Conservation (phyloP, 108 stramenopile species). For the Thalassiosira profunda region DNA sequence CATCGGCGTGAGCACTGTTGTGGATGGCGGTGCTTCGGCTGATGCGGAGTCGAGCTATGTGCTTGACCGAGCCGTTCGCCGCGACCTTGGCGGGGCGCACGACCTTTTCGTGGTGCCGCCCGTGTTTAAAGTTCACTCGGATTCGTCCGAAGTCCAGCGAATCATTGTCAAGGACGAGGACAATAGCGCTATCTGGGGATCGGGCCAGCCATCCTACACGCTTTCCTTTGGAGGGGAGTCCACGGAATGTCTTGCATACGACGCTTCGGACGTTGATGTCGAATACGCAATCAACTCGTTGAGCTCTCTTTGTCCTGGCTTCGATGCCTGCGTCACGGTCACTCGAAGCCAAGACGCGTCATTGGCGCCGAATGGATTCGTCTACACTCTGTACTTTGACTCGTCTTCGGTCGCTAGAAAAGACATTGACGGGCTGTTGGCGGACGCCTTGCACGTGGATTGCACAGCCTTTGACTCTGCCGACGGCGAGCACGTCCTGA, state of each 20-base stretch:
- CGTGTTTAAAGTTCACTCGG: slow-evolving; percentile 27
- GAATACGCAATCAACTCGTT: slow-evolving; percentile 51
- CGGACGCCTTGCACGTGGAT: slow-evolving; percentile 35
- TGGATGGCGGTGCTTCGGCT: slow-evolving; percentile 45
- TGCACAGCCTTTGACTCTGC: slow-evolving; percentile 31
- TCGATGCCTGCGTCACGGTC: slow-evolving; percentile 55
- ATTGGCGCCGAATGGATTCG: slow-evolving; percentile 70
- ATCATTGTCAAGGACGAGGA: slow-evolving; percentile 44
- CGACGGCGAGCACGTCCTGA: slow-evolving; percentile 22
- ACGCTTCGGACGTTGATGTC: slow-evolving; percentile 58
- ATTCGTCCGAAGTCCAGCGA: slow-evolving; percentile 39
- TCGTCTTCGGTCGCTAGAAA: slow-evolving; percentile 31
- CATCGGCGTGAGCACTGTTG: slow-evolving; percentile 34
- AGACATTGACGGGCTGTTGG: slow-evolving; percentile 29
- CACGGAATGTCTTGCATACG: slow-evolving; percentile 53
- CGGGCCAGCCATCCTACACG: slow-evolving; percentile 40
- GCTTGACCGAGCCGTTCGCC: slow-evolving; percentile 20
- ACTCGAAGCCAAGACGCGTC: slow-evolving; percentile 52
- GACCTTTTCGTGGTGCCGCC: slow-evolving; percentile 46
- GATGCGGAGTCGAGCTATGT: slow-evolving; percentile 32
- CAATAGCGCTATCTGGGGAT: slow-evolving; percentile 36
- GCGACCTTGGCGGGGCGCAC: slow-evolving; percentile 18
- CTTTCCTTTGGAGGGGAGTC: slow-evolving; percentile 37
- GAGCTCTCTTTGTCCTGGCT: slow-evolving; percentile 16
- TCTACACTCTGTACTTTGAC: slow-evolving; percentile 69